Evolutionary conservation across 306 rosid species (phyloP).

Genomic region (Cicer yamashitae): DNA sequence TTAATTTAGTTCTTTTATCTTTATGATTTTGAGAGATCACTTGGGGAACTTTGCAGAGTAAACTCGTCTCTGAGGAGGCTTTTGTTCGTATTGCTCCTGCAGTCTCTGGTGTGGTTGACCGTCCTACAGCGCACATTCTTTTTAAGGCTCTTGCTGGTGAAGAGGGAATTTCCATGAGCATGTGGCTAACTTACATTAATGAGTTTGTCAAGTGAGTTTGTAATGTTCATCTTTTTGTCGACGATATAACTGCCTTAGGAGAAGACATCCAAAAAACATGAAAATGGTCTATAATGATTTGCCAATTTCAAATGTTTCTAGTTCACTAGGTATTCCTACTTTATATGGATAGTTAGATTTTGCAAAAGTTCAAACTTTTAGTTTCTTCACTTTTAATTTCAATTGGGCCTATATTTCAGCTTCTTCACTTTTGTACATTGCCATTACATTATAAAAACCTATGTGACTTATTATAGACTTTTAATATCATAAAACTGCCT

Average conservation of each 20-base stretch:
- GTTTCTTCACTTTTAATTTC: constrained; percentile 14
- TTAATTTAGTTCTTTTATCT: constrained; percentile 26
- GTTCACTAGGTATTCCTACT: constrained; percentile 32
- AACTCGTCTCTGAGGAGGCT: constrained; percentile 77
- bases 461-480: constrained; percentile 5
- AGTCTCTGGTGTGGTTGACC: constrained; percentile 80
- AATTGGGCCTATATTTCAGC: neutral
- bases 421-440: constrained; percentile 23
- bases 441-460: constrained; percentile 15
- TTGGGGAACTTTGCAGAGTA: constrained; percentile 62
- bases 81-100: constrained; percentile 93
- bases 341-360: constrained; percentile 35
- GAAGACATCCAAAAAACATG: constrained; percentile 33
- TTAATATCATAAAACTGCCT: constrained; percentile 2
- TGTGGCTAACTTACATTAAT: constrained; percentile 79
- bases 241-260: constrained; percentile 34
- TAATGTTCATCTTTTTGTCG: constrained; percentile 10
- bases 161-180: constrained; percentile 73
- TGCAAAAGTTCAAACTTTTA: neutral
- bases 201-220: constrained; percentile 86
- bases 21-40: constrained; percentile 37
- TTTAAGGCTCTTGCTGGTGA: constrained; percentile 86
- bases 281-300: constrained; percentile 31
- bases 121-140: constrained; percentile 77
- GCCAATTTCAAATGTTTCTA: constrained; percentile 28